Conservation (phyloP, 805 yeast genomes). For the Yamadazyma laniorum region DNA sequence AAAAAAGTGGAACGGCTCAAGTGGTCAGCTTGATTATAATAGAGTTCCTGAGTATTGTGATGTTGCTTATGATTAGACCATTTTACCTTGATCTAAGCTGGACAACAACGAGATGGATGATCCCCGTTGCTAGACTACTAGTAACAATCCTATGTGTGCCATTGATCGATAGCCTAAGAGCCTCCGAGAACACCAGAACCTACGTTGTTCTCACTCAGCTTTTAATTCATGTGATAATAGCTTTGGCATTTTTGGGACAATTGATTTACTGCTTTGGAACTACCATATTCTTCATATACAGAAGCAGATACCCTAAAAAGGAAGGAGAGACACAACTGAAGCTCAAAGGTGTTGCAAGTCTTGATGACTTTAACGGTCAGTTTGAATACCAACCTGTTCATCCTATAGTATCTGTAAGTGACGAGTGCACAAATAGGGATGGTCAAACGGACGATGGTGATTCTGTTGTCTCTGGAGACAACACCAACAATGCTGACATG, state of each 20-base stretch:
- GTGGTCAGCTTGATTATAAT: constrained; percentile 35
- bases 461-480: neutral
- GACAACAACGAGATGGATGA: constrained; percentile 30
- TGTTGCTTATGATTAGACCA: constrained; percentile 26
- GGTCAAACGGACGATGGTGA: neutral
- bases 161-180: constrained; percentile 33
- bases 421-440: too few relatives aligned
- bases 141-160: constrained; percentile 45
- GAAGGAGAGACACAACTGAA: neutral
- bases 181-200: constrained; percentile 39
- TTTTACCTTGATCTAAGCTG: constrained; percentile 25
- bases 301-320: constrained; percentile 5
- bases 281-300: constrained; percentile 24
- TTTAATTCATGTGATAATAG: constrained; percentile 36
- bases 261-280: constrained; percentile 27
- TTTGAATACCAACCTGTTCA: constrained; percentile 27
- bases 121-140: constrained; percentile 38
- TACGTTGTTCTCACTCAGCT: constrained; percentile 45
- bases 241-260: constrained; percentile 27
- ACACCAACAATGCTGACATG: constrained; percentile 10
- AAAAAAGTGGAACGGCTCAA: constrained; percentile 44
- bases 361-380: constrained; percentile 22
- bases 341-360: constrained; percentile 8
- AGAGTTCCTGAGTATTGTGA: constrained; percentile 28
- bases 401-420: neutral